phyloP scores from a whole-genome alignment of 495 filamentous ascomycete species.

The Annulohypoxylon maeteangense region DNA sequence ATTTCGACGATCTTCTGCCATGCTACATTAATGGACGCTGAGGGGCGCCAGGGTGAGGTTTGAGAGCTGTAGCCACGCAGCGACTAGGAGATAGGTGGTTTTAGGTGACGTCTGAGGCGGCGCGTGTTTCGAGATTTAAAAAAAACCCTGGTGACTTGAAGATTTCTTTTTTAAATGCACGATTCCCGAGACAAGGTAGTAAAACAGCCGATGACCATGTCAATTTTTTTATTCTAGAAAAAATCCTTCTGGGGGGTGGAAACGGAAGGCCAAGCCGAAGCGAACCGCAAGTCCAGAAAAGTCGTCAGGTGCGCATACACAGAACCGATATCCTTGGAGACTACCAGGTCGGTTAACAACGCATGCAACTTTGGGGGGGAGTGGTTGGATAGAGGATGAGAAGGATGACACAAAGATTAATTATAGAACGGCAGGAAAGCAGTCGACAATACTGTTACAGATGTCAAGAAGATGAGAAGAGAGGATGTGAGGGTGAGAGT shows the following conservation, averaged over 20 bases:
- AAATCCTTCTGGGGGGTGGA: background rate
- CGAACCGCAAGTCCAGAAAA: conserved; percentile 8
- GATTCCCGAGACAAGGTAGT: conserved; percentile 17
- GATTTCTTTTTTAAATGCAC: conserved; percentile 17
- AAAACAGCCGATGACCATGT: conserved; percentile 24
- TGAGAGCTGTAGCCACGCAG: conserved; percentile 30
- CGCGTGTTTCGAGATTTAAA: conserved; percentile 29
- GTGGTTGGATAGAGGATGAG: conserved; percentile 1
- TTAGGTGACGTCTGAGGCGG: conserved; percentile 25
- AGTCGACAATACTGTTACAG: conserved; percentile 7
- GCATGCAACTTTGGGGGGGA: conserved; percentile 8
- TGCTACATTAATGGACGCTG: conserved; percentile 48
- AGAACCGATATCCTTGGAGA: conserved; percentile 11
- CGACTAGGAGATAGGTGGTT: conserved; percentile 17
- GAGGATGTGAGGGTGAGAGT: background rate
- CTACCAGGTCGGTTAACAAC: conserved; percentile 4
- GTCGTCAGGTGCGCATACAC: conserved; percentile 20
- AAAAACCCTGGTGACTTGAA: conserved; percentile 10
- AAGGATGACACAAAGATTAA: conserved; percentile 9
- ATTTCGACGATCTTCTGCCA: conserved; percentile 57
- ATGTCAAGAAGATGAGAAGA: background rate
- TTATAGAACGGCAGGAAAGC: conserved; percentile 16
- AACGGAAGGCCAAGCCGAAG: conserved; percentile 12
- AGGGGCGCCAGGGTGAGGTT: conserved; percentile 40
- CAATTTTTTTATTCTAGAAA: conserved; percentile 6